These are phyloP conservation scores for Glutinoglossum americanum DNA, from an alignment of 495 filamentous ascomycete species.

Conservation along the genomic window DNA sequence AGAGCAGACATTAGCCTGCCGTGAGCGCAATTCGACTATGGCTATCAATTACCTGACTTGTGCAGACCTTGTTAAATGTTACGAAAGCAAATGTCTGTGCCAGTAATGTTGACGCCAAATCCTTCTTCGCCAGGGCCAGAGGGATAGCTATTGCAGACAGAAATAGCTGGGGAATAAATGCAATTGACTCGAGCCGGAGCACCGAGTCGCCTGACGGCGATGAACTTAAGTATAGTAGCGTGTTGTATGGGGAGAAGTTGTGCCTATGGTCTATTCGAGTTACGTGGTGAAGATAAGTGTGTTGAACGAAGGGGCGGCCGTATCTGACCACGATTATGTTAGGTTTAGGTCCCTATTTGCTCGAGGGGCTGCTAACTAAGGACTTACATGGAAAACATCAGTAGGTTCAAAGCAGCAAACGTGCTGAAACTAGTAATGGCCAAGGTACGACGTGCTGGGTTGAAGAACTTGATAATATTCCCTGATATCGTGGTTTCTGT, in stretches of 20 bases:
- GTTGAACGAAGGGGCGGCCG: constrained; percentile 52
- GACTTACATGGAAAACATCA: constrained; percentile 55
- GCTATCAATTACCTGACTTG: constrained; percentile 49
- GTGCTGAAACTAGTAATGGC: constrained; percentile 41
- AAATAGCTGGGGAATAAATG: constrained; percentile 72
- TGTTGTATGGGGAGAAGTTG: constrained; percentile 95
- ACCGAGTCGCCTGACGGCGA: constrained; percentile 20
- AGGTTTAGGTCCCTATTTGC: background rate
- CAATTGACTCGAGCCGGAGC: constrained; percentile 48
- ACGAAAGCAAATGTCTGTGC: constrained; percentile 98
- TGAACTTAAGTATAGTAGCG: constrained; percentile 65
- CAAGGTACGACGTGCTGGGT: constrained; percentile 35
- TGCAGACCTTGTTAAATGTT: constrained; percentile 95
- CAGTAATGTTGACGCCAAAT: constrained; percentile 72
- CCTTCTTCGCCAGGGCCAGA: constrained; percentile 56
- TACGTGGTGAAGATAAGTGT: constrained; percentile 84
- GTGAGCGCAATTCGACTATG: background rate
- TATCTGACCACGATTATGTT: constrained; percentile 23
- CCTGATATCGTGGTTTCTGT: background rate
- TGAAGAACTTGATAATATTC: constrained; percentile 30
- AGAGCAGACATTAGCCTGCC: background rate
- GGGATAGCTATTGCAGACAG: constrained; percentile 61
- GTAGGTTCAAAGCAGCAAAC: constrained; percentile 46
- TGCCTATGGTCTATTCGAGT: constrained; percentile 90
- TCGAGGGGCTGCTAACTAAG: background rate